Evolutionary conservation across 805 yeast species (phyloP).

Genomic region (Candida gorgasii): DNA sequence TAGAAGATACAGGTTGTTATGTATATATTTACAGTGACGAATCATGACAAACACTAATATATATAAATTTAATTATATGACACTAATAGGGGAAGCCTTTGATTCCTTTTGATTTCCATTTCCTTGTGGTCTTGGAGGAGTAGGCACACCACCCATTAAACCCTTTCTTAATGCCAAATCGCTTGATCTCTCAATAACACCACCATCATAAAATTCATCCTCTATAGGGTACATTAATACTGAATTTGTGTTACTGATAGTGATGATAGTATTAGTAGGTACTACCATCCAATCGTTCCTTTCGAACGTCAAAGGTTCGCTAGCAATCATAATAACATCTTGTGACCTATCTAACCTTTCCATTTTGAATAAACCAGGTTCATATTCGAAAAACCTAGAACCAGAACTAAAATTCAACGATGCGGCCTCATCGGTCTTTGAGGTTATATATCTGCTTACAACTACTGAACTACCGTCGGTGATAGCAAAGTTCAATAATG

Average conservation of each 20-base stretch:
- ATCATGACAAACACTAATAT: conserved; percentile 9
- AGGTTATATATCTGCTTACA: conserved; percentile 84
- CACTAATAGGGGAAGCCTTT: neutral
- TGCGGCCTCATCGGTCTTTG: conserved; percentile 93
- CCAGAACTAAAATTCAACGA: conserved; percentile 94
- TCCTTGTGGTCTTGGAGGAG: conserved; percentile 33
- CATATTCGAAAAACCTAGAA: conserved; percentile 83
- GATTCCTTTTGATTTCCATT: neutral
- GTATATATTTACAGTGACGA: conserved; percentile 7
- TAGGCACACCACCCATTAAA: conserved; percentile 87
- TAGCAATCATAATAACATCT: conserved; percentile 93
- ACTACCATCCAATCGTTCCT: conserved; percentile 97
- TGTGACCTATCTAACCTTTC: conserved; percentile 91
- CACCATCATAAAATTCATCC: conserved; percentile 83
- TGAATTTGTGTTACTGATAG: conserved; percentile 75
- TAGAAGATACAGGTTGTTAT: conserved; percentile 5
- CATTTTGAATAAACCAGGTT: conserved; percentile 91
- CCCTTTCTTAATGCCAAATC: conserved; percentile 89
- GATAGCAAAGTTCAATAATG: conserved; percentile 87
- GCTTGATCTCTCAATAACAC: conserved; percentile 67
- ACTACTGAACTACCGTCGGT: conserved; percentile 90
- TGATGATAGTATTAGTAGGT: conserved; percentile 85
- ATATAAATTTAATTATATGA: neutral
- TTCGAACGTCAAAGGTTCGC: conserved; percentile 95
- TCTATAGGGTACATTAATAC: conserved; percentile 87